Conservation (phyloP, 805 yeast species). For the Soucietia sequanensis region DNA sequence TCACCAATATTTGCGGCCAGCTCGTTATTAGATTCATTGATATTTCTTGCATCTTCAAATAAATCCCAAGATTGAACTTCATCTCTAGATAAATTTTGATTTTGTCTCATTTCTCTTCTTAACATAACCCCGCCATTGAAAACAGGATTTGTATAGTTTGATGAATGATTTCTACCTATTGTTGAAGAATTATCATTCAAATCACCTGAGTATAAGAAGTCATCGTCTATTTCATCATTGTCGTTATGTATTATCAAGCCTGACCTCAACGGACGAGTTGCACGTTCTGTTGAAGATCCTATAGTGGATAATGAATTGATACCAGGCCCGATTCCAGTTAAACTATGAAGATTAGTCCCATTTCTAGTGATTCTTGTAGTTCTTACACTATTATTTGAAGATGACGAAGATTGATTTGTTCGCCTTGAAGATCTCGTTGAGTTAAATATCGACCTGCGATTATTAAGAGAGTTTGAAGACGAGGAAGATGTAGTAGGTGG, state of each 20-base stretch:
- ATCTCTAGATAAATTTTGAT: constrained; percentile 28
- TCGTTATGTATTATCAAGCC: constrained; percentile 28
- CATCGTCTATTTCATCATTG: constrained; percentile 30
- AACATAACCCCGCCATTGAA: constrained; percentile 40
- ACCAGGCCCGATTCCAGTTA: background rate
- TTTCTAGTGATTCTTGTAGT: too few species aligned
- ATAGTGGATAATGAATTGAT: background rate
- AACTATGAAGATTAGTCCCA: background rate
- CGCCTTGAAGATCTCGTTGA: background rate
- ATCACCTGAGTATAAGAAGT: constrained; percentile 15
- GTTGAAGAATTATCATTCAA: background rate
- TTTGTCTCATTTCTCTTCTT: constrained; percentile 31
- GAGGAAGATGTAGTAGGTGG: background rate
- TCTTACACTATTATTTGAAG: too few species aligned
- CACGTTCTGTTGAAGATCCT: background rate
- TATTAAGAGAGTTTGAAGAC: too few species aligned
- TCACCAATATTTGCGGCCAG: too few species aligned
- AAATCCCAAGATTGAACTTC: constrained; percentile 38
- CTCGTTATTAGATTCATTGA: too few species aligned
- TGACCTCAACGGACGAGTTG: constrained; percentile 4
- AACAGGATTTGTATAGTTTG: too few species aligned
- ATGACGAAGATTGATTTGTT: too few species aligned
- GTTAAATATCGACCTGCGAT: constrained; percentile 1
- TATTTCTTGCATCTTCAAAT: constrained; percentile 29
- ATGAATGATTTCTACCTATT: too few species aligned